Evolutionary conservation across 2,329 filamentous ascomycete genomes (phyloP).

Genomic region (Ceratocystis colombiana): DNA sequence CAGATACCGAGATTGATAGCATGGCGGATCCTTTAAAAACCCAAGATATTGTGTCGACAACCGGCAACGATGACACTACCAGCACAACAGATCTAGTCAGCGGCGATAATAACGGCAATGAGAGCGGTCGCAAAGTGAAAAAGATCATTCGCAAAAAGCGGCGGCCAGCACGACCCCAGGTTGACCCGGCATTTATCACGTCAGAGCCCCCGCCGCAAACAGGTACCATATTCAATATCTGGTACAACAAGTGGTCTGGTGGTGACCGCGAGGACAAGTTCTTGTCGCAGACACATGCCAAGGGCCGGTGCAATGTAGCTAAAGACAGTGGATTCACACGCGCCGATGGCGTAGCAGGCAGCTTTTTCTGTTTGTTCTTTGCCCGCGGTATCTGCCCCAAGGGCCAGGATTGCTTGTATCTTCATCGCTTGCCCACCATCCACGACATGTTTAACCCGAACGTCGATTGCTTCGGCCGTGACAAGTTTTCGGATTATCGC

Average conservation of each 20-base stretch:
- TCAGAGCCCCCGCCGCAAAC: conserved; percentile 83
- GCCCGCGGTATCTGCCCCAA: conserved; percentile 73
- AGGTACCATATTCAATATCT: conserved; percentile 93
- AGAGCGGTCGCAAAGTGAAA: conserved; percentile 48
- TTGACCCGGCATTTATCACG: conserved; percentile 73
- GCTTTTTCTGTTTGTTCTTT: conserved; percentile 89
- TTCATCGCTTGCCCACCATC: conserved; percentile 76
- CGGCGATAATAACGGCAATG: conserved; percentile 30
- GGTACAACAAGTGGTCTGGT: conserved; percentile 98
- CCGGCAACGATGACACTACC: not conserved
- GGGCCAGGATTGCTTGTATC: conserved; percentile 85
- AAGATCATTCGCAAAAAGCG: conserved; percentile 93
- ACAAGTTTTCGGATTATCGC: conserved; percentile 85
- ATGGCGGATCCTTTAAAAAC: not conserved
- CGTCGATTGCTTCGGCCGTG: conserved; percentile 86
- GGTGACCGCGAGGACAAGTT: conserved; percentile 91
- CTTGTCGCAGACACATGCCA: conserved; percentile 69
- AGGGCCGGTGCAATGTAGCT: conserved; percentile 76
- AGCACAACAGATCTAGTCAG: not conserved
- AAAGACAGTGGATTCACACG: conserved; percentile 69
- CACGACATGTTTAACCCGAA: conserved; percentile 90
- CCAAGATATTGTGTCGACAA: not conserved
- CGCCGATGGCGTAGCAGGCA: conserved; percentile 65
- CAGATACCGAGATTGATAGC: conserved; percentile 12
- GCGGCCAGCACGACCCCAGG: conserved; percentile 78